These are phyloP conservation scores for Rachicladosporium sp. DNA, from an alignment of 2,329 filamentous ascomycete species.

Conservation along the genomic window DNA sequence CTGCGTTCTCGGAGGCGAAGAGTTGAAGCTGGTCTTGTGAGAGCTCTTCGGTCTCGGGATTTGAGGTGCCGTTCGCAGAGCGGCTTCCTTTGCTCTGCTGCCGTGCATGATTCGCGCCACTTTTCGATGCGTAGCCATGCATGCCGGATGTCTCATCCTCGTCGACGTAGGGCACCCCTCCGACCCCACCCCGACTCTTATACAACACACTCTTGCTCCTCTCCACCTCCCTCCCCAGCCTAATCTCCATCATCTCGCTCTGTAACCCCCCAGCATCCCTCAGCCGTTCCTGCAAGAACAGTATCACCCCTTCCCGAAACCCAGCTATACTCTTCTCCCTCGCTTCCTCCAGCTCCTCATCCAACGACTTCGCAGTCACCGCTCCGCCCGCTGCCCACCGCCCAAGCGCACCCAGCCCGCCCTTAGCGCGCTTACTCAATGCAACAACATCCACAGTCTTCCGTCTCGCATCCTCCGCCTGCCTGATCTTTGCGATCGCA, in stretches of 20 bases:
- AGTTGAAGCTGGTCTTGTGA: slow-evolving; percentile 80
- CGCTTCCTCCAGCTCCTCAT: slow-evolving; percentile 63
- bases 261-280: slow-evolving; percentile 68
- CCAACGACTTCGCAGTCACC: slow-evolving; percentile 43
- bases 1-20: slow-evolving; percentile 85
- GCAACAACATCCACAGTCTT: slow-evolving; percentile 61
- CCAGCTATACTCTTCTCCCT: slow-evolving; percentile 52
- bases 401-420: slow-evolving; percentile 55
- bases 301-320: slow-evolving; percentile 72
- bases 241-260: slow-evolving; percentile 83
- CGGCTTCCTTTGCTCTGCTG: no score
- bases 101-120: no score
- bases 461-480: slow-evolving; percentile 70
- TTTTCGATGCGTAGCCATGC: no score
- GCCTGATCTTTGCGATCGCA: slow-evolving; percentile 65
- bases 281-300: slow-evolving; percentile 64
- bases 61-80: background rate
- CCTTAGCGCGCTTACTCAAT: slow-evolving; percentile 52
- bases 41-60: slow-evolving; percentile 33
- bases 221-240: slow-evolving; percentile 73
- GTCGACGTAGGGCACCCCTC: slow-evolving; percentile 15
- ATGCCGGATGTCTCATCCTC: slow-evolving; percentile 4
- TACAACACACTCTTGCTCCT: slow-evolving; percentile 78
- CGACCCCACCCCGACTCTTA: slow-evolving; percentile 32
- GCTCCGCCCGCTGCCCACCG: slow-evolving; percentile 49